These are phyloP conservation scores for Populus deltoides DNA, from an alignment of 345 rosid genomes.

Conservation along the genomic window DNA sequence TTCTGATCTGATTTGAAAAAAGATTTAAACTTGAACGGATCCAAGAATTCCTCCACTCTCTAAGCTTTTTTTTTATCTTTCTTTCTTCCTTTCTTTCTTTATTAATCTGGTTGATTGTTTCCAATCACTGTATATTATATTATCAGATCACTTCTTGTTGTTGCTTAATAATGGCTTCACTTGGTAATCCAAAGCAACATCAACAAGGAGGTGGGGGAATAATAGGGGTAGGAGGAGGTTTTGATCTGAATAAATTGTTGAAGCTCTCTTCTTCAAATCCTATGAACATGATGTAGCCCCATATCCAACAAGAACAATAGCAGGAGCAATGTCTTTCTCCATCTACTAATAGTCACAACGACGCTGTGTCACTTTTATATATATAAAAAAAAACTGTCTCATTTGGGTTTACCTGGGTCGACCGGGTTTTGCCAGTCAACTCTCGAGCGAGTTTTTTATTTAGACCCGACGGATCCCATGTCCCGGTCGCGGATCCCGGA, in stretches of 20 bases:
- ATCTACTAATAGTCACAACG: not conserved
- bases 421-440: too few species aligned
- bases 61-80: not conserved
- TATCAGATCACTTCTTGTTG: not conserved
- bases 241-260: conserved; percentile 37
- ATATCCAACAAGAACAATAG: not conserved
- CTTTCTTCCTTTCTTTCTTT: not conserved
- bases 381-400: too few species aligned
- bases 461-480: too few species aligned
- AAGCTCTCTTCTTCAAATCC: conserved; percentile 32
- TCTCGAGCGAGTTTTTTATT: too few species aligned
- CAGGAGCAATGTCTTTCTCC: not conserved
- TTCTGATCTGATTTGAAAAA: not conserved
- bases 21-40: not conserved
- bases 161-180: too few species aligned
- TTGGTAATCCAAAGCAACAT: conserved; percentile 28
- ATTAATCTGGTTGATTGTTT: not conserved
- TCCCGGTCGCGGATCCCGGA: rapidly evolving
- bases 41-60: not conserved
- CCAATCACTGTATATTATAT: not conserved
- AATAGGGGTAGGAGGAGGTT: conserved; percentile 7
- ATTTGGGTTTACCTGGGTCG: too few species aligned
- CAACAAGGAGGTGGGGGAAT: not conserved
- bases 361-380: too few species aligned
- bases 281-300: conserved; percentile 12